A percentile compares a stretch with the other conserved stretches of the same genome.
These are phyloP conservation scores for Rossbeevera mucosa DNA, from an alignment of 768 basidiomycete species.

Conservation along the genomic window DNA sequence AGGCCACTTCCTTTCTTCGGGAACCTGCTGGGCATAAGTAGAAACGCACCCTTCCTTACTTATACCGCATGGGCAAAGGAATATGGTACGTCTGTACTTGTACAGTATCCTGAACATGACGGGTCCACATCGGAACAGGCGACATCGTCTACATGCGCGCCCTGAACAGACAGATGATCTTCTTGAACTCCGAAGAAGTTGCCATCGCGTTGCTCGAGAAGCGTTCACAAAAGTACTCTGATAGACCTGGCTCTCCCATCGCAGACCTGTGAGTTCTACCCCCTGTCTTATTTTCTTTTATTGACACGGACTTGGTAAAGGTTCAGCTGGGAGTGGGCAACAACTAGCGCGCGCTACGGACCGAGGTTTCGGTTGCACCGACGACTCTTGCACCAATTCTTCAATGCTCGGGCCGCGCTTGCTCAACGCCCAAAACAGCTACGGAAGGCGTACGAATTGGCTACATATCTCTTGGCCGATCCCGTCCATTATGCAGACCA, in stretches of 20 bases:
- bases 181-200: constrained; percentile 45
- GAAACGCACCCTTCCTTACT: constrained; percentile 5
- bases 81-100: constrained; percentile 8
- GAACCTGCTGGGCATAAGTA: constrained; percentile 9
- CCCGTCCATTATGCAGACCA: constrained; percentile 5
- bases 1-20: constrained; percentile 11
- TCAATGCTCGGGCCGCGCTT: constrained; percentile 9
- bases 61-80: constrained; percentile 20
- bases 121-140: background rate
- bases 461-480: constrained; percentile 4
- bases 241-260: constrained; percentile 3
- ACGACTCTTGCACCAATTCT: constrained; percentile 16
- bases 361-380: constrained; percentile 21
- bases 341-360: constrained; percentile 18
- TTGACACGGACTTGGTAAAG: background rate
- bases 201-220: constrained; percentile 49
- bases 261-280: constrained; percentile 6
- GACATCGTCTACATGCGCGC: constrained; percentile 15
- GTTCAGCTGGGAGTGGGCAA: constrained; percentile 19
- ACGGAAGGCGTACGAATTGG: constrained; percentile 9
- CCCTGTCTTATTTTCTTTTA: background rate
- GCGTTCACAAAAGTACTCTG: constrained; percentile 48
- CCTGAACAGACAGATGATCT: constrained; percentile 43
- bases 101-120: background rate
- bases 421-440: constrained; percentile 16